Conservation (phyloP, 148 eudicot species). For the Rhododendron ferrugineum region DNA sequence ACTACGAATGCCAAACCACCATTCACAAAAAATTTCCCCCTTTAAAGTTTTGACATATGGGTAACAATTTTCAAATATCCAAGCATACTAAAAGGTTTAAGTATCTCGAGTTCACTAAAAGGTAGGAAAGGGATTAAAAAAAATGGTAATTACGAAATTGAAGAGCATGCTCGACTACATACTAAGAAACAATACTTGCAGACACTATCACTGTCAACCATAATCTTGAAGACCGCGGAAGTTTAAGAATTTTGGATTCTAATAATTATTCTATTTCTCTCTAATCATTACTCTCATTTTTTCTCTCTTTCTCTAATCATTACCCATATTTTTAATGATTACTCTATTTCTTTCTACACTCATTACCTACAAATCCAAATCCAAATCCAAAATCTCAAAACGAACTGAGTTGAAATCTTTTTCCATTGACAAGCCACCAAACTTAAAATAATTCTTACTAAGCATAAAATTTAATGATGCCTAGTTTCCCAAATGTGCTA, state of each 20-base stretch:
- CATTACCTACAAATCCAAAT: too few species aligned
- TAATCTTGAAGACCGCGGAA: neutral
- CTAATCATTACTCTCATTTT: too few species aligned
- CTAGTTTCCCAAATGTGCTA: too few species aligned
- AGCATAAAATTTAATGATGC: too few species aligned
- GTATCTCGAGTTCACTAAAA: neutral
- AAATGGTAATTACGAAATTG: neutral
- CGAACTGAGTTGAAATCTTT: neutral
- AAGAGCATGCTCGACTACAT: neutral
- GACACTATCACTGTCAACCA: neutral
- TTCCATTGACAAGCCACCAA: neutral
- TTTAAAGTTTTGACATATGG: neutral
- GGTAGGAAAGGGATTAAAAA: neutral
- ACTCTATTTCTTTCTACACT: too few species aligned
- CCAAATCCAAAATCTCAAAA: too few species aligned
- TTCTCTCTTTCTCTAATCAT: too few species aligned
- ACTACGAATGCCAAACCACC: neutral
- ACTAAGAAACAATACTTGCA: neutral
- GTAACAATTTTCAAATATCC: neutral
- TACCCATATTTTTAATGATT: too few species aligned
- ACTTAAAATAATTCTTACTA: neutral
- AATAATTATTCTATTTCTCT: too few species aligned
- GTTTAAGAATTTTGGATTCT: too few species aligned
- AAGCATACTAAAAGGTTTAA: neutral
- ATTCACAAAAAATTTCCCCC: neutral